These are phyloP conservation scores for Wickerhamiella vanderwaltii DNA, from an alignment of 805 yeast species.

Conservation along the genomic window DNA sequence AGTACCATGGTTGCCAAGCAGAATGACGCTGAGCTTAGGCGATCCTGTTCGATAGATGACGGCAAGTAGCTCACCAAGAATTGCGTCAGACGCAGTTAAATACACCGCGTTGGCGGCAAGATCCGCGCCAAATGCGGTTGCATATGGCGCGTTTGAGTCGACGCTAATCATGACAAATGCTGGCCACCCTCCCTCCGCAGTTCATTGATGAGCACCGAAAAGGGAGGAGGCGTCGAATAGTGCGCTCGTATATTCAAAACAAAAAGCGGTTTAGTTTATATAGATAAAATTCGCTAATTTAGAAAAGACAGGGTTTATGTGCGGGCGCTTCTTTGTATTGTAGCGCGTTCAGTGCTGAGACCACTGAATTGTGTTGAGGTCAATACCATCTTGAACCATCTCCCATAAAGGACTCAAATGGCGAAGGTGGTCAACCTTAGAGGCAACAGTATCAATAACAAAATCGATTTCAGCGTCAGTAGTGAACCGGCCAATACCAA, in stretches of 20 bases:
- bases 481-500: conserved; percentile 94
- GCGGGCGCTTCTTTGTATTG: no score
- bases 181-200: no score
- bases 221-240: no score
- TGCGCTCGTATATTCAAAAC: no score
- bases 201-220: no score
- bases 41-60: conserved; percentile 24
- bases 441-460: conserved; percentile 75
- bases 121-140: conserved; percentile 21
- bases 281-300: no score
- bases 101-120: conserved; percentile 27
- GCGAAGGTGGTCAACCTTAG: conserved; percentile 82
- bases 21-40: conserved; percentile 23
- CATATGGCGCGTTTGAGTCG: conserved; percentile 28
- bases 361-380: conserved; percentile 89
- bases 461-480: conserved; percentile 94
- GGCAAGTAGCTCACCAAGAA: conserved; percentile 27
- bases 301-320: no score
- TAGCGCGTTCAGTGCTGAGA: conserved; percentile 86
- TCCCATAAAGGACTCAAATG: conserved; percentile 96
- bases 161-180: conserved; percentile 10
- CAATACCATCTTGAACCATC: conserved; percentile 98
- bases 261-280: no score
- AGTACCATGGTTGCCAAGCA: conserved; percentile 43
- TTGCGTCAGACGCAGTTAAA: conserved; percentile 27